phyloP scores from a whole-genome alignment of 2,329 filamentous ascomycete genomes.

The Fusarium nisikadoi region DNA sequence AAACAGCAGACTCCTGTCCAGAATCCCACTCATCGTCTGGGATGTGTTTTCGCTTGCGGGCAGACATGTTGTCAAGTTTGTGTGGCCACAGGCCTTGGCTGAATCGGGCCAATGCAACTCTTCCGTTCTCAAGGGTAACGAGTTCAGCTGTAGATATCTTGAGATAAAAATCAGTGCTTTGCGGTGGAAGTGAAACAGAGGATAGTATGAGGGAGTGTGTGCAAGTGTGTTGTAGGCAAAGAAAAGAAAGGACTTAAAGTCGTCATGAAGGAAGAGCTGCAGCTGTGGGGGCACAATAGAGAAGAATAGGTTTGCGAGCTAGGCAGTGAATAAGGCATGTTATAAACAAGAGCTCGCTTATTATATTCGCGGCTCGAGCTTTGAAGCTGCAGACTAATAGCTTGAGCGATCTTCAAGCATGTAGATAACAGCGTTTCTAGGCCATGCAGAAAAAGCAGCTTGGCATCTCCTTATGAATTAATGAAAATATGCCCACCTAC shows the following conservation, averaged over 20 bases:
- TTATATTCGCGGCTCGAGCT: neutral
- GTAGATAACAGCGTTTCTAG: neutral
- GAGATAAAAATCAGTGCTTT: conserved; percentile 30
- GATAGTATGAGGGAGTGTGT: neutral
- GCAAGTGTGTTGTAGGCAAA: neutral
- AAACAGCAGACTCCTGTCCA: conserved; percentile 35
- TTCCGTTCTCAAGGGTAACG: conserved; percentile 48
- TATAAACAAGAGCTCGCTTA: conserved; percentile 8
- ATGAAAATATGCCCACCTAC: conserved; percentile 50
- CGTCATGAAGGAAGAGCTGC: conserved; percentile 1
- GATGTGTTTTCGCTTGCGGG: conserved; percentile 48
- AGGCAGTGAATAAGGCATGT: conserved; percentile 37
- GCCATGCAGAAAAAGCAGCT: neutral
- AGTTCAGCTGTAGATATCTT: conserved; percentile 49
- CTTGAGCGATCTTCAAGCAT: neutral
- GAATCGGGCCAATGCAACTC: conserved; percentile 43
- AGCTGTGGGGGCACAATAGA: conserved; percentile 23
- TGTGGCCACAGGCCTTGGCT: conserved; percentile 19
- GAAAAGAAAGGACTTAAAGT: neutral
- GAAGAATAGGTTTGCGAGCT: conserved; percentile 18
- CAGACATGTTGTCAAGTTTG: conserved; percentile 31
- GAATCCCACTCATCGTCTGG: conserved; percentile 46
- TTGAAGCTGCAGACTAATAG: conserved; percentile 1
- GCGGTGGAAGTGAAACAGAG: neutral
- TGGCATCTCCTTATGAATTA: neutral